Evolutionary conservation across 257 asterid genomes (phyloP), one percentile per base, ranked within the genome.

Genomic region (Cordia subcordata): DNA sequence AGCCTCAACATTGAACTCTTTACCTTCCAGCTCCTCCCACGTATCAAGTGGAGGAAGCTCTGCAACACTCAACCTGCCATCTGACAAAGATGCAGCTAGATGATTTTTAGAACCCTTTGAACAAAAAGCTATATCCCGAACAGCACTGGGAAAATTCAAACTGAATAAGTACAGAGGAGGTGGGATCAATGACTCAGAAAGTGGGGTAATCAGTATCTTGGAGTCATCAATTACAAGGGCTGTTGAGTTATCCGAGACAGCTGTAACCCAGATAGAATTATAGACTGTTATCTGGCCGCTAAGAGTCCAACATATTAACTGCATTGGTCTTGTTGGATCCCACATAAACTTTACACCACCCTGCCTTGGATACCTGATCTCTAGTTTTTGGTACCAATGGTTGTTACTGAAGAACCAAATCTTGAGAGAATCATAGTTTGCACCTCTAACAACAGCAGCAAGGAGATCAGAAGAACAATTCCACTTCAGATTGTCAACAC

Each of bases 21-120:
- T 78, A 57, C 87, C 89, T 79, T 93, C 99, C 67, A 93, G 80
- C 66, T 81, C 96, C 70, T 93, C 99, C 99, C 96, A 89, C 65
- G 75, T 76, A 72, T 85, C 83, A 68, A 83, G 75, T 49, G 68
- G 73, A 47, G 99, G 97, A 70, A 93, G 85, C 81, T 86, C 96
- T 67, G 78, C 82, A 49, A 89, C 54, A 68, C 91, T 78, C 75
- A 93, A 76, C 67, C 88, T 83, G 66, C 96, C 96, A 78, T 93
- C 94, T 23, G 99, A 81, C 63, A 89, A 75, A 60, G 84, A 76
- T 55, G 84, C 86, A 69, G 94, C 99, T 66, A 93, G 73, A 66
- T 62, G 83, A 70, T 75, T 80, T 62, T 75, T 75, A 38, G 87
- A 73, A 32, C 68, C 54, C 66, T 42, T 75, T 40, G 82, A 68